Evolutionary conservation across 2,329 filamentous ascomycete genomes (phyloP), one percentile per base, ranked within the genome.

Genomic region (Pyricularia sp.): DNA sequence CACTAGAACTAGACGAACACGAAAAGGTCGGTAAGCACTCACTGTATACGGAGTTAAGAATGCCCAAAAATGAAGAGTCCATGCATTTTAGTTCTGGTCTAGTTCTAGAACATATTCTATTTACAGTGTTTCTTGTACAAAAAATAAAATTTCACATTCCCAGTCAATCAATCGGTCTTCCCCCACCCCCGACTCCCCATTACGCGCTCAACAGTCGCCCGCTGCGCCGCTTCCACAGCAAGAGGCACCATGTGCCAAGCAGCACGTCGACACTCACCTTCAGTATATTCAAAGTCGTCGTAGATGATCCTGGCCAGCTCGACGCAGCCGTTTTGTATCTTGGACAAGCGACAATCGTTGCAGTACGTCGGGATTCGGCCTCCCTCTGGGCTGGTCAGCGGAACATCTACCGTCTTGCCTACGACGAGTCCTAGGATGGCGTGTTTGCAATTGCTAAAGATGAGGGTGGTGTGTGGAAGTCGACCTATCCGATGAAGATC

Each of bases 351-450:
- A 25, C 65, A 66, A 10, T 25, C 12, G 36, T 66, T 55, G 36
- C 65, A 66, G 6, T 55, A n/a, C 25, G 36, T 28, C 36, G 65
- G 65, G 65, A 66, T 20, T 23, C 65, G 33, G 33, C 66, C 66
- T 20, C 66, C 66, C 50, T 67, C 66, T n/a, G 30, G 36, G 25
- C 26, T 23, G 17, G 66, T 67, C 14, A 31, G 17, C 42, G 55
- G 66, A 6, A 61, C 66, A 7, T 23, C 14, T 20, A 28, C 36
- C 25, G 55, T 28, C 36, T 9, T 59, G 65, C 23, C 30, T n/a
- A 67, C 12, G 17, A 31, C 7, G 26, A 58, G n/a, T 1, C 66
- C 66, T 7, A 30, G 11, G 9, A 67, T 12, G 26, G 26, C 3
- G 55, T 59, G 50, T 9, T 7, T 11, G 66, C 66, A 67, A 2